phyloP scores from a whole-genome alignment of 192 early-diverging fungal genomes.

The Coemansia sp. region DNA sequence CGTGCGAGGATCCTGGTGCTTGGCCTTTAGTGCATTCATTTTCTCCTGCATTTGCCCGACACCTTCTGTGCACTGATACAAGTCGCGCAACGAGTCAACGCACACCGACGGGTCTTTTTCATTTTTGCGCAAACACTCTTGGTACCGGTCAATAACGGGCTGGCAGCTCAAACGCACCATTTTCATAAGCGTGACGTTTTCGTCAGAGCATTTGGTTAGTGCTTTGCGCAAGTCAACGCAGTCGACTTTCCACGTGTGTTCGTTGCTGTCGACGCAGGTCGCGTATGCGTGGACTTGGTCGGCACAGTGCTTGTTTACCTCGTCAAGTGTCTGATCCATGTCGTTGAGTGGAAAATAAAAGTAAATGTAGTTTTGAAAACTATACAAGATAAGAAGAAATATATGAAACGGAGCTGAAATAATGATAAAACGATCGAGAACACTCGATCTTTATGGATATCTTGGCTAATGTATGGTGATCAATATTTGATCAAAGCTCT shows the following conservation, averaged over 20 bases:
- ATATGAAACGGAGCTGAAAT: not conserved
- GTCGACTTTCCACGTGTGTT: conserved; percentile 43
- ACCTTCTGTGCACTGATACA: conserved; percentile 54
- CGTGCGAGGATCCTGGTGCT: conserved; percentile 2
- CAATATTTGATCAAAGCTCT: no score
- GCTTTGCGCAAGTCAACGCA: conserved; percentile 41
- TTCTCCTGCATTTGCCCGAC: conserved; percentile 51
- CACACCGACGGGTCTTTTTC: conserved; percentile 36
- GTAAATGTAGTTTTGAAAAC: no score
- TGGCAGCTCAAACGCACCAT: conserved; percentile 53
- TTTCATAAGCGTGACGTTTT: conserved; percentile 56
- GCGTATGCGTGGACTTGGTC: conserved; percentile 50
- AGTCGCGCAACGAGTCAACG: conserved; percentile 38
- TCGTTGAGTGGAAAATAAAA: not conserved
- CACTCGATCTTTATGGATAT: no score
- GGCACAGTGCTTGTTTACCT: conserved; percentile 56
- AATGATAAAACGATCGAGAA: no score
- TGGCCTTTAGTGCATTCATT: conserved; percentile 40
- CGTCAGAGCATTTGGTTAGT: conserved; percentile 47
- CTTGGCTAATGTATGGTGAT: no score
- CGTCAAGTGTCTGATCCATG: conserved; percentile 55
- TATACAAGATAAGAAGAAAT: not conserved
- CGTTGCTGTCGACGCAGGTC: conserved; percentile 39
- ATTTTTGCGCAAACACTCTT: conserved; percentile 36
- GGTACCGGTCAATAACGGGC: conserved; percentile 50